Conservation (phyloP, 495 filamentous ascomycete species). For the Penicillium ochrochloron region DNA sequence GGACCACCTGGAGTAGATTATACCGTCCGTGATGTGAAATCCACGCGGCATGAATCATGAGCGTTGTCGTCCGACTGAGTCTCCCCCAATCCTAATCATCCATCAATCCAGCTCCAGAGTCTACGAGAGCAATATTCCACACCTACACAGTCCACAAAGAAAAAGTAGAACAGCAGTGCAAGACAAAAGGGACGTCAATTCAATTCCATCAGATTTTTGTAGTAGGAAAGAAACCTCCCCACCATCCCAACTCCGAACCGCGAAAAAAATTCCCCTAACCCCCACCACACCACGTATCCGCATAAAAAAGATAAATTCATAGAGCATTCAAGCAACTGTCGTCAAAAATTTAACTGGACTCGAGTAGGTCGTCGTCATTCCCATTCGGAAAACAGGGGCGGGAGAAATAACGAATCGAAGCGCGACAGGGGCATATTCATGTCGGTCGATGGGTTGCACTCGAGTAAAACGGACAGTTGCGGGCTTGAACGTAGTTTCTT, state of each 20-base stretch:
- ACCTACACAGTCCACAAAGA: background rate
- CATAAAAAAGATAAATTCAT: constrained; percentile 7
- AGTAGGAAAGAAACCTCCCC: constrained; percentile 27
- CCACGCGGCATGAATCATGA: too few species aligned
- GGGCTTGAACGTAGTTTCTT: constrained; percentile 21
- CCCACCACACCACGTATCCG: constrained; percentile 8
- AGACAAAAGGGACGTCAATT: constrained; percentile 37
- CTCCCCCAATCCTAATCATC: background rate
- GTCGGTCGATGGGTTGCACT: constrained; percentile 1
- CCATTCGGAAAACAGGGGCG: constrained; percentile 3
- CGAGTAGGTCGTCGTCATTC: constrained; percentile 11
- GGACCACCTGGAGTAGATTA: too few species aligned
- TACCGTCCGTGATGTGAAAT: too few species aligned
- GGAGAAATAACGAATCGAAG: background rate
- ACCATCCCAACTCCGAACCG: constrained; percentile 19
- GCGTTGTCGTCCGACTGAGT: too few species aligned
- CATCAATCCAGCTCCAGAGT: background rate
- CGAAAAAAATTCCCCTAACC: constrained; percentile 11
- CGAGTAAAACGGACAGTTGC: constrained; percentile 7
- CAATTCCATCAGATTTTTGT: constrained; percentile 40
- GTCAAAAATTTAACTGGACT: background rate
- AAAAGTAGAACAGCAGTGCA: constrained; percentile 6
- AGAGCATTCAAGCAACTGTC: constrained; percentile 1
- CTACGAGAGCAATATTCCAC: background rate
- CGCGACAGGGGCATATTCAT: background rate